Evolutionary conservation across 2,329 filamentous ascomycete species (phyloP), one percentile per base, ranked within the genome.

Genomic region (Fusarium brevicatenulatum): DNA sequence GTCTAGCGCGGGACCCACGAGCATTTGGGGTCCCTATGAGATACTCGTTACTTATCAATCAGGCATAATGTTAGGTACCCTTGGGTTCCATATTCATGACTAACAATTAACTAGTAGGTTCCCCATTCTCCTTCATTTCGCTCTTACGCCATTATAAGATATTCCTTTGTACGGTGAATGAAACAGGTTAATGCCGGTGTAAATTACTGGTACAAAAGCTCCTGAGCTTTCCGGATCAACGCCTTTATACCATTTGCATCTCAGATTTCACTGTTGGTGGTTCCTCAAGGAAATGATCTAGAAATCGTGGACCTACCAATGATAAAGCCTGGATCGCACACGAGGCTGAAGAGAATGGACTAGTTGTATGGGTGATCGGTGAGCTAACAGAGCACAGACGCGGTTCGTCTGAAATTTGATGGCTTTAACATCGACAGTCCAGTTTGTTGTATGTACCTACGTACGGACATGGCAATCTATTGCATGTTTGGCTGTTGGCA

Each of bases 311-410:
- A 32, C n/a, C 11, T 57, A 30, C 71, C 71, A 73, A 71, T 73
- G 50, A 55, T n/a, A 43, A 52, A 47, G 55, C 55, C 42, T 32
- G 54, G 34, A 37, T 56, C 28, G 28, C 23, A 68, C 71, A 73
- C 71, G 71, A 63, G 71, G 63, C 36, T 68, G 50, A 63, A 54
- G 37, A 55, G 66, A 57, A 71, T 50, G 42, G 43, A 56, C 49
- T 59, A 60, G 70, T 43, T 34, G 37, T 46, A 46, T 34, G 47
- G 61, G 49, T 43, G 66, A 64, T 71, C 46, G 59, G 59, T 46
- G 39, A 58, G 55, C 71, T 73, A 71, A 52, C 25, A n/a, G 47
- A 56, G 70, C 70, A 71, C 65, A 55, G 69, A 72, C 70, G 43
- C 30, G 52, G 66, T 70, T 70, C 30, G 47, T 50, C 16, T 50